These are phyloP conservation scores for Protea cynaroides DNA, from an alignment of 164 flowering plant species.

Conservation along the genomic window DNA sequence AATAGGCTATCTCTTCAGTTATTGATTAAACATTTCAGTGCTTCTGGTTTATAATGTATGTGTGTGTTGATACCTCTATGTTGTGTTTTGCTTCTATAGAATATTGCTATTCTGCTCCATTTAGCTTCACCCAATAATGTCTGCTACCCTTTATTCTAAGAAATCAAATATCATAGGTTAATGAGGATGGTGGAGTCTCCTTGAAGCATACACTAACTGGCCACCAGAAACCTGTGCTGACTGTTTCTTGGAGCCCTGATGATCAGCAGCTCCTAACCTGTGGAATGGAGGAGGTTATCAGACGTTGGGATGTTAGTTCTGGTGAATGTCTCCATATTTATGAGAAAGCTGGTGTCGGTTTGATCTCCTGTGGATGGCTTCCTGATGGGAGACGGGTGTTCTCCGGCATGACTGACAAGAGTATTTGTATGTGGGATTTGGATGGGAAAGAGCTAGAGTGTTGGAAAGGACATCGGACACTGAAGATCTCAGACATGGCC, in stretches of 20 bases:
- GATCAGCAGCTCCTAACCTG: conserved; percentile 72
- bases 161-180: conserved; percentile 28
- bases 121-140: background rate
- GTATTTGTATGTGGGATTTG: conserved; percentile 83
- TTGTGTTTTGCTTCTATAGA: too few relatives aligned
- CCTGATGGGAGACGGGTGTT: conserved; percentile 59
- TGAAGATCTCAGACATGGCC: conserved; percentile 64
- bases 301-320: conserved; percentile 71
- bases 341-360: conserved; percentile 53
- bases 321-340: conserved; percentile 71
- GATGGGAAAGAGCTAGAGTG: conserved; percentile 75
- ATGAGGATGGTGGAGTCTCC: conserved; percentile 28
- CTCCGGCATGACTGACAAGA: conserved; percentile 65
- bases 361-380: conserved; percentile 80
- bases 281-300: conserved; percentile 65
- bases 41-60: too few relatives aligned
- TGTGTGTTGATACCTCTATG: too few relatives aligned
- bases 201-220: conserved; percentile 43
- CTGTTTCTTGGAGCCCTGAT: conserved; percentile 77
- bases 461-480: conserved; percentile 67
- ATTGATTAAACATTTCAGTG: too few relatives aligned
- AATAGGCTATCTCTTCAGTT: too few relatives aligned
- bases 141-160: background rate
- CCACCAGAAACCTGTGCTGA: conserved; percentile 60
- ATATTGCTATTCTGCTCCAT: background rate